Evolutionary conservation across 2,329 filamentous ascomycete genomes (phyloP).

Genomic region (Pseudodiploospora longispora): DNA sequence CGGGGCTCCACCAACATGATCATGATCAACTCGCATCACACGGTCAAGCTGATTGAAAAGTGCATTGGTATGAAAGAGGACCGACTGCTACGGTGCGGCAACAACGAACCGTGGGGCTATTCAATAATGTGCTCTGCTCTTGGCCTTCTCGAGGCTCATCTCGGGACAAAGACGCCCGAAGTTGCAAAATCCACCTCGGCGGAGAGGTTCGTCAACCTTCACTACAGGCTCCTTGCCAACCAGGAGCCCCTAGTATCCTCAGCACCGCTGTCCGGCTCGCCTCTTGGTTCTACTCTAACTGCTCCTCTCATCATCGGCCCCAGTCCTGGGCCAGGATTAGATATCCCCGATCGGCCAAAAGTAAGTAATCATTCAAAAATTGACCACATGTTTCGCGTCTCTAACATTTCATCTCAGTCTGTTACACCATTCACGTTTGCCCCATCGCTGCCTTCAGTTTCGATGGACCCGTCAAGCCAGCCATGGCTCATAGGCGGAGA

Average conservation of each 20-base stretch:
- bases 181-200: conserved; percentile 51
- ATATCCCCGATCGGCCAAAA: conserved; percentile 30
- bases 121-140: conserved; percentile 55
- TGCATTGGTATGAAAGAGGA: conserved; percentile 55
- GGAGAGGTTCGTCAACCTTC: conserved; percentile 50
- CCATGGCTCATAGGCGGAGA: conserved; percentile 26
- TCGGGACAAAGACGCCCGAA: conserved; percentile 48
- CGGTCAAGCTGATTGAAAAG: conserved; percentile 52
- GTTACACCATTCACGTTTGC: conserved; percentile 33
- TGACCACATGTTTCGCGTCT: conserved; percentile 6
- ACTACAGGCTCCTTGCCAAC: conserved; percentile 48
- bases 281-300: conserved; percentile 13
- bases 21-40: conserved; percentile 53
- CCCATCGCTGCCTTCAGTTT: conserved; percentile 25
- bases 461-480: conserved; percentile 25
- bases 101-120: conserved; percentile 58
- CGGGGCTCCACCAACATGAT: conserved; percentile 52
- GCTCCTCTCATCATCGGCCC: conserved; percentile 15
- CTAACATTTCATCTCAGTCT: conserved; percentile 29
- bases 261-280: conserved; percentile 16
- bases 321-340: conserved; percentile 22
- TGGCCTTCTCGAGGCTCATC: conserved; percentile 50
- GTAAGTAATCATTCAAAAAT: conserved; percentile 23
- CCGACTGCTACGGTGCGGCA: conserved; percentile 51
- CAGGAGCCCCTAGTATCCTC: conserved; percentile 38